Conservation (phyloP, 2,329 filamentous ascomycete genomes). For the Fusarium temperatum region DNA sequence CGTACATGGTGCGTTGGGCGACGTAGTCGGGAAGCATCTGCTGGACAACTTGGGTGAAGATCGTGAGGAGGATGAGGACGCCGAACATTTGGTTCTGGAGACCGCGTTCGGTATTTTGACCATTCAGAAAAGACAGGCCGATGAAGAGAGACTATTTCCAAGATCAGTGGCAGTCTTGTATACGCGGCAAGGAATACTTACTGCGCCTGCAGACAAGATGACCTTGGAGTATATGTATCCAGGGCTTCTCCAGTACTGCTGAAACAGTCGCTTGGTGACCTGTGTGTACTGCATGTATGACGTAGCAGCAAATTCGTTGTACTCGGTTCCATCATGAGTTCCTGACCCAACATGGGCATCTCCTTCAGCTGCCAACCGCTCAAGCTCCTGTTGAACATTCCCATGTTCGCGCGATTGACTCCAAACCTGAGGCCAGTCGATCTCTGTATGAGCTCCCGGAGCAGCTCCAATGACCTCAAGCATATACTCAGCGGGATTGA, state of each 20-base stretch:
- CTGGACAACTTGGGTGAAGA: constrained; percentile 72
- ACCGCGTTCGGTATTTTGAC: constrained; percentile 68
- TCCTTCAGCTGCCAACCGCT: constrained; percentile 7
- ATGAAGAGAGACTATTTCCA: constrained; percentile 63
- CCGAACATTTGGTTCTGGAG: constrained; percentile 77
- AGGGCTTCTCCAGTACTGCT: constrained; percentile 54
- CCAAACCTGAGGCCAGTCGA: constrained; percentile 53
- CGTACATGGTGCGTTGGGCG: constrained; percentile 73
- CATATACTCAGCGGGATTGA: constrained; percentile 77
- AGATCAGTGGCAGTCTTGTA: background rate
- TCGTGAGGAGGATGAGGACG: constrained; percentile 75
- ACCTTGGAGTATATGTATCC: constrained; percentile 70
- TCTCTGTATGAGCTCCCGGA: constrained; percentile 57
- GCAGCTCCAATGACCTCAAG: constrained; percentile 58
- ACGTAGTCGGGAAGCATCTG: constrained; percentile 78
- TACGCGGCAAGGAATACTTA: constrained; percentile 38
- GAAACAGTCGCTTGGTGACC: constrained; percentile 49
- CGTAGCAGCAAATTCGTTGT: constrained; percentile 47
- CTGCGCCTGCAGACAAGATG: constrained; percentile 37
- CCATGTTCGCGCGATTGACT: constrained; percentile 44
- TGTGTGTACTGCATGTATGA: constrained; percentile 45
- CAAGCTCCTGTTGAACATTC: constrained; percentile 49
- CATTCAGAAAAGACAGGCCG: constrained; percentile 73
- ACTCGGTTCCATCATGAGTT: background rate
- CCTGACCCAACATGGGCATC: background rate